phyloP scores from a whole-genome alignment of 129 eudicot genomes.

The Smallanthus sonchifolius region DNA sequence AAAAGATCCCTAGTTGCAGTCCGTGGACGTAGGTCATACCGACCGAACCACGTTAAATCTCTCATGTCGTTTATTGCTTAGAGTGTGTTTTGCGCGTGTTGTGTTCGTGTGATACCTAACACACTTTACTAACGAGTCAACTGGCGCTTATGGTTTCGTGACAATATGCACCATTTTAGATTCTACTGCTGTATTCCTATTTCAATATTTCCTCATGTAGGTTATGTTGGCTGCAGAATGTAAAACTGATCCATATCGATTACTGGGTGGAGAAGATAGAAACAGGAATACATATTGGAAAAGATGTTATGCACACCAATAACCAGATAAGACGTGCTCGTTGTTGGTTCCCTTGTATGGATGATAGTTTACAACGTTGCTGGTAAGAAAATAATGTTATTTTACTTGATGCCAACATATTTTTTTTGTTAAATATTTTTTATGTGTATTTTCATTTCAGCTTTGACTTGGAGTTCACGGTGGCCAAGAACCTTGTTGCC shows the following conservation, averaged over 20 bases:
- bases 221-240: conserved; percentile 89
- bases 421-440: not conserved
- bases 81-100: no score
- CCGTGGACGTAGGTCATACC: no score
- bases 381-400: conserved; percentile 43
- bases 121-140: not conserved
- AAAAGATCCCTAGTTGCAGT: no score
- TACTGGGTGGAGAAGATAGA: conserved; percentile 97
- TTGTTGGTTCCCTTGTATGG: conserved; percentile 99
- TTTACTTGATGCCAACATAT: conserved; percentile 16
- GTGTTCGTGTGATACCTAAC: no score
- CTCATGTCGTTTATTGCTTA: no score
- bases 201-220: conserved; percentile 56
- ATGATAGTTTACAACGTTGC: conserved; percentile 77
- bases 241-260: conserved; percentile 69
- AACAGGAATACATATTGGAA: conserved; percentile 78
- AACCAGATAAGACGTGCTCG: conserved; percentile 96
- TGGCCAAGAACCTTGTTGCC: conserved; percentile 77
- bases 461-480: conserved; percentile 93
- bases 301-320: conserved; percentile 65
- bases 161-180: not conserved
- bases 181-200: conserved; percentile 17
- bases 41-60: no score
- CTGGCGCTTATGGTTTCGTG: not conserved
- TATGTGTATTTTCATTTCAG: conserved; percentile 33